A percentile compares a stretch with the other conserved stretches of the same genome.
Conservation (phyloP, 2,329 filamentous ascomycete genomes). For the Zymoseptoria ardabiliae region DNA sequence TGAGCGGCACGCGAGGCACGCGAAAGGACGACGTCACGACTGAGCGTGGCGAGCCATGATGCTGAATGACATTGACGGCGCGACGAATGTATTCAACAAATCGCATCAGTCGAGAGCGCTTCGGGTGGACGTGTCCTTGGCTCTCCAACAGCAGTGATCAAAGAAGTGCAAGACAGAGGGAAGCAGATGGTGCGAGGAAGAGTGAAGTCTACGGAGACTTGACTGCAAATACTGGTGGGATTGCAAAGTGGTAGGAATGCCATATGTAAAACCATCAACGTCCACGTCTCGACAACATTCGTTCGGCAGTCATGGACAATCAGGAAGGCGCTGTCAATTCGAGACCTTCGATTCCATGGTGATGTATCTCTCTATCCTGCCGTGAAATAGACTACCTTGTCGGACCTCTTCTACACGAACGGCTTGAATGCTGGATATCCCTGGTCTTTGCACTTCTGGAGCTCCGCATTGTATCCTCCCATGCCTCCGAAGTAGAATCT, state of each 20-base stretch:
- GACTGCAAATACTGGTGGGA: background rate
- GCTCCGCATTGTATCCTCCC: constrained; percentile 16
- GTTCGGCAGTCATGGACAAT: background rate
- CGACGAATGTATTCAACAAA: background rate
- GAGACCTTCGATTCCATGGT: background rate
- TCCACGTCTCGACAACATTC: background rate
- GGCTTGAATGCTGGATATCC: constrained; percentile 19
- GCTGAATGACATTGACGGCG: background rate
- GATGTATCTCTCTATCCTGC: background rate
- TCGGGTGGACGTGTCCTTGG: background rate
- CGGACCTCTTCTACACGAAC: constrained; percentile 4
- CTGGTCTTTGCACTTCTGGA: constrained; percentile 11
- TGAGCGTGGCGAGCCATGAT: background rate
- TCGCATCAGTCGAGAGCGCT: background rate
- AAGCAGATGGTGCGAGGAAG: background rate
- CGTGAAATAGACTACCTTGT: background rate
- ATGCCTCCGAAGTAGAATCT: constrained; percentile 23
- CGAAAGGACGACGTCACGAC: background rate
- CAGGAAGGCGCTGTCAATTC: background rate
- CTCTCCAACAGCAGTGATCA: background rate
- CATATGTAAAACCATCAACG: background rate
- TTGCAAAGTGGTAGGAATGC: background rate
- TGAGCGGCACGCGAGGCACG: background rate
- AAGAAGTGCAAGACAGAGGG: background rate
- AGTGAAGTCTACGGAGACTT: background rate